Evolutionary conservation across 1,284 basidiomycete species (phyloP).

Genomic region (Leccinum griseonigrum): DNA sequence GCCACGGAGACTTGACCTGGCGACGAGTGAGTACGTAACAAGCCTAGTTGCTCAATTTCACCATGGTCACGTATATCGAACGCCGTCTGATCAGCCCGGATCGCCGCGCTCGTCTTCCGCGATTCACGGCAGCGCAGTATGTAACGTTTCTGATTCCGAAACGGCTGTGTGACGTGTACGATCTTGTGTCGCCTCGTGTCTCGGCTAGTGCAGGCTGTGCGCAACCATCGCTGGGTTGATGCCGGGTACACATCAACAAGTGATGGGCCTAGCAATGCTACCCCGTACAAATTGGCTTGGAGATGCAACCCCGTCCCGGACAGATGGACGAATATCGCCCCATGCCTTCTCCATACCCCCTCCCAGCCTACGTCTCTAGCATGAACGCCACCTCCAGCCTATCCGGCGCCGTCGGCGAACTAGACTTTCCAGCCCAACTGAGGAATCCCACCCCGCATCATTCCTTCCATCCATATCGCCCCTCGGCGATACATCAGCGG

Average conservation of each 20-base stretch:
- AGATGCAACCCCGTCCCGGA: constrained; percentile 20
- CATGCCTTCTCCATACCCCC: constrained; percentile 32
- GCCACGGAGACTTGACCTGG: constrained; percentile 18
- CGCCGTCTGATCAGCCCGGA: constrained; percentile 25
- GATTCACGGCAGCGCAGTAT: constrained; percentile 23
- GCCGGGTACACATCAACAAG: constrained; percentile 20
- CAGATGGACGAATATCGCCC: constrained; percentile 24
- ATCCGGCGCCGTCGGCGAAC: constrained; percentile 60
- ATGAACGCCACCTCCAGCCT: constrained; percentile 51
- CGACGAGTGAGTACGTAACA: constrained; percentile 26
- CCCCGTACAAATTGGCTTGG: constrained; percentile 29
- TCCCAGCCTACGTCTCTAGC: constrained; percentile 33
- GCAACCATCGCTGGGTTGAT: constrained; percentile 31
- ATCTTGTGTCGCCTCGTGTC: constrained; percentile 31
- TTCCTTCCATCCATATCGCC: constrained; percentile 27
- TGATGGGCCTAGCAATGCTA: constrained; percentile 31
- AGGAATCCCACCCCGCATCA: constrained; percentile 35
- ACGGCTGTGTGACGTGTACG: constrained; percentile 30
- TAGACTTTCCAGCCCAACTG: constrained; percentile 41
- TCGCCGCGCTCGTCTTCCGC: constrained; percentile 25
- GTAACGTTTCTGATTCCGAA: constrained; percentile 33
- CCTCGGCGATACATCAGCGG: constrained; percentile 26
- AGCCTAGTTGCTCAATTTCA: constrained; percentile 12
- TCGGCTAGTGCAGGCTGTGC: constrained; percentile 32
- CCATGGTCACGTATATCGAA: constrained; percentile 26